These are phyloP conservation scores for Oryza australiensis DNA, from an alignment of 176 grass and related monocot genomes.

Conservation along the genomic window DNA sequence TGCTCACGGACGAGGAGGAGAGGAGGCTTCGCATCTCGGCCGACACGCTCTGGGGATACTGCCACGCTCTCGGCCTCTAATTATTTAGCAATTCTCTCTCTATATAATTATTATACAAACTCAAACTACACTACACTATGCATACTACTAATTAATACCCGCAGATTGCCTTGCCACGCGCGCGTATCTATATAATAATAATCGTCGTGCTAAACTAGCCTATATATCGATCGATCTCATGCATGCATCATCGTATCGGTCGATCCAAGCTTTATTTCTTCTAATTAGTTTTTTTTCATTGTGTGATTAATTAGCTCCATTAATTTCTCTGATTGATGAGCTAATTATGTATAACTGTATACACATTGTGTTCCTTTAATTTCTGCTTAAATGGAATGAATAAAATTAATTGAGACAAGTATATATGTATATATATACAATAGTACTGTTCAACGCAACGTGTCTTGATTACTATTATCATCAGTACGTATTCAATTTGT, in stretches of 20 bases:
- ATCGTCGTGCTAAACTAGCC: not conserved
- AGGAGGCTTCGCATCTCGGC: constrained; percentile 38
- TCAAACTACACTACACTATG: no score
- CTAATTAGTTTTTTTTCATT: no score
- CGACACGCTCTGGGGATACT: constrained; percentile 41
- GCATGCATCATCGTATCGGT: no score
- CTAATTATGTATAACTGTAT: not conserved
- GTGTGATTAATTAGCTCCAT: not conserved
- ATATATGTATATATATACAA: not conserved
- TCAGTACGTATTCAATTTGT: no score
- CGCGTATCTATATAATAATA: not conserved
- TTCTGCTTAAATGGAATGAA: not conserved
- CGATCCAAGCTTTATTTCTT: not conserved
- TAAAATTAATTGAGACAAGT: not conserved
- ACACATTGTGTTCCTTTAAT: not conserved
- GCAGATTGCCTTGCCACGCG: no score
- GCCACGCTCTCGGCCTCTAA: constrained; percentile 34
- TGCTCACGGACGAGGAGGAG: constrained; percentile 43
- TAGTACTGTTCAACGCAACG: not conserved
- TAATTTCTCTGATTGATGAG: not conserved
- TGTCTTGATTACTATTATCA: no score
- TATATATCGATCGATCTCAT: no score
- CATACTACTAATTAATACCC: no score
- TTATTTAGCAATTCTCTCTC: no score
- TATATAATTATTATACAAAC: no score